Base-by-base conservation (phyloP, 768 basidiomycete species). In the Boletus speciosus region DNA sequence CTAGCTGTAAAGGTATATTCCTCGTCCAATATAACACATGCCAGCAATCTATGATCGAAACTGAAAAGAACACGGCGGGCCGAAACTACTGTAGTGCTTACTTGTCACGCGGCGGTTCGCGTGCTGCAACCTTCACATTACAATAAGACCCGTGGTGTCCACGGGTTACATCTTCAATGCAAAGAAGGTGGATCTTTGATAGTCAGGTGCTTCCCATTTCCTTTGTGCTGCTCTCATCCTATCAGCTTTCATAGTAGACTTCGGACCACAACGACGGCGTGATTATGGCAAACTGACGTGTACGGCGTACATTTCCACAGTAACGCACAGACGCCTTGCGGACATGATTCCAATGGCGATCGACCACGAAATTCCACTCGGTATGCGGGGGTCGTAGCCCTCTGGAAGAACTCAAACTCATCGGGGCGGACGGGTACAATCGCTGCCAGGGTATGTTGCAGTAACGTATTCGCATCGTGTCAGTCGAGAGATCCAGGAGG, bases 381-480 rank as follows among this genome's bases (percentile, higher is more conserved):
- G 83, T 0, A 54, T 82, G 49, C 65, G 73, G 0, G 76, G 71
- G 62, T 88, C 3, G 5, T 27, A 70, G 74, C 67, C 0, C 67
- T 89, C 4, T 73, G 74, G 59, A 66, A 0, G 79, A 78, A 0
- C 76, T 90, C 6, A 77, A 78, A 0, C 69, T 88, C 42, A 78
- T 79, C 14, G 77, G 79, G 1, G 56, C 70, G 0, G 75, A 82
- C 12, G 82, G 76, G 0, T 62, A 67, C 12, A 61, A 68, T 1
- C 79, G 78, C 21, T 86, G 82, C 61, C 66, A 68, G 55, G 74
- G 79, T 34, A 73, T 81, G 45, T 69, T 85, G 1, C 76, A 78
- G 56, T 83, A 88, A 61, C 74, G 68, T 16, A 71, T 74, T 0
- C 65, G 71, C 14, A 57, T 83, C 19, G 71, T 78, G 0, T 73